Base-by-base conservation (phyloP, 805 yeast species). In the Candida yuanshanica region DNA sequence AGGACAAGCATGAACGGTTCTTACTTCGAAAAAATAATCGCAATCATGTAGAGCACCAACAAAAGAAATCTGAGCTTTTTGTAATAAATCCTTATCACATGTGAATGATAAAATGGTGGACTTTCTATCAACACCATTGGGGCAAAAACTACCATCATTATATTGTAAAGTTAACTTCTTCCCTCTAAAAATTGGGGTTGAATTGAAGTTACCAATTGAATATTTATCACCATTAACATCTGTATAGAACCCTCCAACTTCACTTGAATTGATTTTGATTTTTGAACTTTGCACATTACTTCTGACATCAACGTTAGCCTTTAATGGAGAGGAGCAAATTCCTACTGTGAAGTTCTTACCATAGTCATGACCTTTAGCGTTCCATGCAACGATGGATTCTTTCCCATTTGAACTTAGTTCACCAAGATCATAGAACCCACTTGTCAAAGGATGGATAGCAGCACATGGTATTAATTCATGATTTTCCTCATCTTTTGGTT, bases 1-100 rank as follows among this genome's bases (percentile, higher is more conserved):
- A 0, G 95, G 86, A 60, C 96, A 88, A 0, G 95, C 96, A 62
- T 81, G 83, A 33, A 85, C 79, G 4, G 95, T 84, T 49, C 88
- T 65, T 24, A 87, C 88, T 55, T 88, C 96, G 59, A 88, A 88
- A 55, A 82, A 75, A 59, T 85, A 88, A 27, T 82, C 77, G 62
- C 96, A 88, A 47, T 88, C 85, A 58, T 86, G 75, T 33, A 76
- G 55, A 7, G 78, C 77, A 2, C 93, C 93, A 24, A 88, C 72
- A 57, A 72, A 87, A 14, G 84, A 72, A 1, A 87, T 66, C 26
- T 76, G 68, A 0, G 90, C 93, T 45, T 75, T 75, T 6, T 75
- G 63, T 56, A 75, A 60, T 54, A 83, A 75, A 38, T 83, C 91
- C 45, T 85, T 70, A 60, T 87, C 95, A 61, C 96, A 88, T 12